Conservation (phyloP, 1,139 yeast genomes). For the Pichia sp. region DNA sequence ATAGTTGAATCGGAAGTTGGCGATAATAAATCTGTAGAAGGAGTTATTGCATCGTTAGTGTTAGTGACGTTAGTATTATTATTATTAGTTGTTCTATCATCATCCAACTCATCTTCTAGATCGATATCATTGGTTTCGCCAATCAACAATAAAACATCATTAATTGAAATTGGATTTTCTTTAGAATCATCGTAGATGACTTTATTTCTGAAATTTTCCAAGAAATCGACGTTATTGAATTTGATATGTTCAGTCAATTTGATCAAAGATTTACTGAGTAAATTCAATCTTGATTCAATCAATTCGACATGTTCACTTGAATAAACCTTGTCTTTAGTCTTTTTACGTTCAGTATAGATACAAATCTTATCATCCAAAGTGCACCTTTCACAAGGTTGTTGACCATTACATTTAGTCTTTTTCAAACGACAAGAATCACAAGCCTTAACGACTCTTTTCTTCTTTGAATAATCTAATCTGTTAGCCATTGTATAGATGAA, state of each 20-base stretch:
- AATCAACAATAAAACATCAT: constrained; percentile 40
- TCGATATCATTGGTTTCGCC: constrained; percentile 21
- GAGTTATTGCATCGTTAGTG: no score
- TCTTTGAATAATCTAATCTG: constrained; percentile 19
- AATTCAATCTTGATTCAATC: constrained; percentile 57
- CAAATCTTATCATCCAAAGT: constrained; percentile 65
- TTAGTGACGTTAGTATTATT: no score
- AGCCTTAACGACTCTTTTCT: constrained; percentile 73
- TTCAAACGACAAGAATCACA: constrained; percentile 74
- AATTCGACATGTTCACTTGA: constrained; percentile 65
- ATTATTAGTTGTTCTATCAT: no score
- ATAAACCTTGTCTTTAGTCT: constrained; percentile 52
- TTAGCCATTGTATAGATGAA: constrained; percentile 1
- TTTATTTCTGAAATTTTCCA: constrained; percentile 15
- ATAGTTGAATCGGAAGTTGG: no score
- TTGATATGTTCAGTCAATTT: constrained; percentile 34
- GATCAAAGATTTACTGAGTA: constrained; percentile 49
- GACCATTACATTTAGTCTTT: constrained; percentile 67
- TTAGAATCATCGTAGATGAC: constrained; percentile 18
- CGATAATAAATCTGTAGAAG: no score
- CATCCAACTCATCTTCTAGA: no score
- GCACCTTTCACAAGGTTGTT: constrained; percentile 68
- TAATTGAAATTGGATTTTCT: constrained; percentile 36
- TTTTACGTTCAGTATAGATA: constrained; percentile 64
- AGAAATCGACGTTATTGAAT: constrained; percentile 22